Evolutionary conservation across 2,329 filamentous ascomycete genomes (phyloP).

Genomic region (Thyridium curvatum): DNA sequence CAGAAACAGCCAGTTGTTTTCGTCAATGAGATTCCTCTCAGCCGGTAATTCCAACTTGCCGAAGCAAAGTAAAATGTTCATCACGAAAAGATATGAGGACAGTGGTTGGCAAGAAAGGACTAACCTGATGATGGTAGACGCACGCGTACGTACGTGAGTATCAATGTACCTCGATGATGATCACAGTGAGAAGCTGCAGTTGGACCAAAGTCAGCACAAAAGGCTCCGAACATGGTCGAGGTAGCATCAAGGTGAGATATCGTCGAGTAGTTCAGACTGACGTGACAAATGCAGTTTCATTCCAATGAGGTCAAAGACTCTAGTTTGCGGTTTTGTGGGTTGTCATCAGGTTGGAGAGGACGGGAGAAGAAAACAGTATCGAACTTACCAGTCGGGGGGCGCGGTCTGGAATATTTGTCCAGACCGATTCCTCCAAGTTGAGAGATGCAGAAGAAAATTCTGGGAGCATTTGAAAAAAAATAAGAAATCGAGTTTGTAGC

Average conservation of each 20-base stretch:
- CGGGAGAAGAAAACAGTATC: conserved; percentile 3
- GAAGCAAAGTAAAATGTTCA: conserved; percentile 65
- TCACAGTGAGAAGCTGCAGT: conserved; percentile 5
- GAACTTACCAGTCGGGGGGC: conserved; percentile 14
- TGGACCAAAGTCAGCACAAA: not conserved
- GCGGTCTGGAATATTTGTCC: too few relatives aligned
- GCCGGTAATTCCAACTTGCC: conserved; percentile 95
- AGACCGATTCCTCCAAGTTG: not conserved
- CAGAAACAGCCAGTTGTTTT: conserved; percentile 85
- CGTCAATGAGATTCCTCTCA: conserved; percentile 64
- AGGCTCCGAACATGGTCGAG: conserved; percentile 2
- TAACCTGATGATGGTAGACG: too few relatives aligned
- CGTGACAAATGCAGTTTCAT: conserved; percentile 87
- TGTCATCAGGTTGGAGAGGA: conserved; percentile 61
- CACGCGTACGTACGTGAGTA: too few relatives aligned
- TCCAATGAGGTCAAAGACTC: conserved; percentile 86
- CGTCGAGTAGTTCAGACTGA: conserved; percentile 70
- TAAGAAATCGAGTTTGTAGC: conserved; percentile 17
- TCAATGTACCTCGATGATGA: too few relatives aligned
- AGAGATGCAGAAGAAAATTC: conserved; percentile 7
- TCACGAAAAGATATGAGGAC: conserved; percentile 32
- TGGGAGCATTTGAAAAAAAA: conserved; percentile 11
- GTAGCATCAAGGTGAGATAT: conserved; percentile 11
- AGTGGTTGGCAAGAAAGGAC: not conserved
- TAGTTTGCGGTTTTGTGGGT: conserved; percentile 78